Conservation (phyloP, 1,139 yeast genomes). For the Candida gigantensis region DNA sequence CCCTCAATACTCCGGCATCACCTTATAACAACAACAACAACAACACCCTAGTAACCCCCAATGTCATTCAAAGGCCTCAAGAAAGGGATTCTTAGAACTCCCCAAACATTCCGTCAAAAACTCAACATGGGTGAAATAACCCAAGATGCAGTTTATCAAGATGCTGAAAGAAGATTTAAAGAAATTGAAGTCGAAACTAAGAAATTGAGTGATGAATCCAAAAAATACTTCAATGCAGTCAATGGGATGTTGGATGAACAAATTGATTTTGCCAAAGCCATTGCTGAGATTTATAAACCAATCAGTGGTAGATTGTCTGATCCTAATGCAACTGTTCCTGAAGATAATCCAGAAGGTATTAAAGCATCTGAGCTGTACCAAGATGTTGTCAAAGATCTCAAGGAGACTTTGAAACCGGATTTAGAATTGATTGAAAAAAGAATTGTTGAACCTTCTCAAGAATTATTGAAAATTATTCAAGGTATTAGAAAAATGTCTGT, state of each 20-base stretch:
- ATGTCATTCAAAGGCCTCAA: constrained; percentile 96
- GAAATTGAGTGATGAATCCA: constrained; percentile 85
- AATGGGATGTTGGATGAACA: constrained; percentile 93
- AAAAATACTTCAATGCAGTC: constrained; percentile 85
- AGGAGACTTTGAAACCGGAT: constrained; percentile 86
- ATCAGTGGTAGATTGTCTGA: constrained; percentile 90
- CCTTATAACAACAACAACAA: neutral
- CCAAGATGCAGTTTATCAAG: constrained; percentile 83
- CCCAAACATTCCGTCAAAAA: constrained; percentile 76
- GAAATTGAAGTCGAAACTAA: constrained; percentile 89
- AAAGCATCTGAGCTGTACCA: constrained; percentile 91
- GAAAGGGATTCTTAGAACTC: constrained; percentile 84
- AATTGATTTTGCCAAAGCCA: constrained; percentile 88
- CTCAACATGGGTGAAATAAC: constrained; percentile 85
- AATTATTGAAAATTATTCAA: constrained; percentile 76
- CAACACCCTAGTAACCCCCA: no score
- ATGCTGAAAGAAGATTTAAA: constrained; percentile 94
- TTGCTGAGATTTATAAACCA: constrained; percentile 95
- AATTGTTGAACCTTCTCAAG: constrained; percentile 90
- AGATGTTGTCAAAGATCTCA: constrained; percentile 81
- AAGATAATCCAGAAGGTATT: constrained; percentile 95
- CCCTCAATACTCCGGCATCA: neutral
- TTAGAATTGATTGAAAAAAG: constrained; percentile 88
- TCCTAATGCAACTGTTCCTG: constrained; percentile 81
- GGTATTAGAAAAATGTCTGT: constrained; percentile 89